These are phyloP conservation scores for Schwanniomyces vanrijiae DNA, from an alignment of 805 yeast species.

Conservation along the genomic window DNA sequence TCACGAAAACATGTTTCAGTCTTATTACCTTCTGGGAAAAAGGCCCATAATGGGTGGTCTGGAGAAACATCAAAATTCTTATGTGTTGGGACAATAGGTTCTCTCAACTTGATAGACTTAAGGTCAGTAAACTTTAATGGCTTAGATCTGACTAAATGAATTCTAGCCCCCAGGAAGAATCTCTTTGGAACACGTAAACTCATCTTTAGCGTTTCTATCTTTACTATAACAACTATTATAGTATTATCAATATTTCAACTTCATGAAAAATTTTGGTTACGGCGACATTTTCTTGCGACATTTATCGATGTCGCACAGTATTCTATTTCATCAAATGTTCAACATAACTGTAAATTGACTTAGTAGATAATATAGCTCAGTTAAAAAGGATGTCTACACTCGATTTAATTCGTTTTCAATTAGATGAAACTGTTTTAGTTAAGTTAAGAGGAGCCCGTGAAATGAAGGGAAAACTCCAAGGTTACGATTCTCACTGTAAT, in stretches of 20 bases:
- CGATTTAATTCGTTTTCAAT: slow-evolving; percentile 78
- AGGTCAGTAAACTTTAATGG: slow-evolving; percentile 17
- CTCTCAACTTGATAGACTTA: slow-evolving; percentile 55
- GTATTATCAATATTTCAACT: neutral
- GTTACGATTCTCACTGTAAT: slow-evolving; percentile 95
- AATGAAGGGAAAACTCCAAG: slow-evolving; percentile 84
- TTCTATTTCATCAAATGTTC: neutral
- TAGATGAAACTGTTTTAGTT: slow-evolving; percentile 84
- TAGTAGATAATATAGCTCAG: neutral
- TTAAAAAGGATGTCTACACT: slow-evolving; percentile 52
- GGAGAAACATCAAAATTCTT: slow-evolving; percentile 70
- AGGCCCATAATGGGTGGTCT: slow-evolving; percentile 95
- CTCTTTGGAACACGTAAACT: slow-evolving; percentile 8
- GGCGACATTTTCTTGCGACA: slow-evolving; percentile 1
- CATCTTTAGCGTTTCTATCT: slow-evolving; percentile 4
- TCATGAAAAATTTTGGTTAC: slow-evolving; percentile 4
- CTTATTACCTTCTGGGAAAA: slow-evolving; percentile 58
- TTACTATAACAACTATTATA: neutral
- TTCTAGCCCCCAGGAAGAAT: slow-evolving; percentile 34
- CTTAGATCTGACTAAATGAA: slow-evolving; percentile 40
- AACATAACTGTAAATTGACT: neutral
- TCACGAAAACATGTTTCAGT: slow-evolving; percentile 57
- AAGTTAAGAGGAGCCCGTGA: slow-evolving; percentile 95
- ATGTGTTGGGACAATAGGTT: slow-evolving; percentile 84
- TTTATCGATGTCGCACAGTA: neutral